Evolutionary conservation across 805 yeast species (phyloP).

Genomic region (Tetrapisispora arboricola): DNA sequence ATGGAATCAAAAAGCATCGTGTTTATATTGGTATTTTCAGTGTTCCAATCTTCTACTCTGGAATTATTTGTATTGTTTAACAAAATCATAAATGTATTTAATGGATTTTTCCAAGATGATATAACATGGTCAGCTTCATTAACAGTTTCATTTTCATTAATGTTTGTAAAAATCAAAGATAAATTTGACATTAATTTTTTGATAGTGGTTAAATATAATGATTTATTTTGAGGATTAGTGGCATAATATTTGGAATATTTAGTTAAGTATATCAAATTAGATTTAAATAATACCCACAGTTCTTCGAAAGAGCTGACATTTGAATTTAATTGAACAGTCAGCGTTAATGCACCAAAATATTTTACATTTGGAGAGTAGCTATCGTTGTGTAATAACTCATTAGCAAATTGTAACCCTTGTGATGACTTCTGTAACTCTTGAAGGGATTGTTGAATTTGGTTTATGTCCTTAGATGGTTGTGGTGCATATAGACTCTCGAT

Average conservation of each 20-base stretch:
- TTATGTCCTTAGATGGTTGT: constrained; percentile 20
- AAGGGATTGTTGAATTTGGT: constrained; percentile 23
- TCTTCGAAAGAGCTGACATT: constrained; percentile 9
- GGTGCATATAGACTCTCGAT: constrained; percentile 25
- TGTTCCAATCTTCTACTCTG: constrained; percentile 10
- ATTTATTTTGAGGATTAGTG: constrained; percentile 9
- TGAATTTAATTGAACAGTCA: constrained; percentile 25
- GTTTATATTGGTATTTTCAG: constrained; percentile 7
- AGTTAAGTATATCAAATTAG: constrained; percentile 19
- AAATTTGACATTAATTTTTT: constrained; percentile 29
- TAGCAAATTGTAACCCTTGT: constrained; percentile 23
- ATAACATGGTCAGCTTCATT: constrained; percentile 3
- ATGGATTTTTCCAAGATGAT: constrained; percentile 26
- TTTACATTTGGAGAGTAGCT: constrained; percentile 20
- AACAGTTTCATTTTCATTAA: not conserved
- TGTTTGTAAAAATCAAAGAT: constrained; percentile 22
- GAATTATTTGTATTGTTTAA: constrained; percentile 8
- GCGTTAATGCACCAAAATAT: constrained; percentile 29
- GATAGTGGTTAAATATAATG: constrained; percentile 14
- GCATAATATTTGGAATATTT: constrained; percentile 11
- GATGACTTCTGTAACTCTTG: constrained; percentile 25
- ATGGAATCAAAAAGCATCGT: constrained; percentile 9
- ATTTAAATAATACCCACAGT: constrained; percentile 18
- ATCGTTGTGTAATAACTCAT: constrained; percentile 15
- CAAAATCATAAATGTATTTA: constrained; percentile 20